Base-by-base conservation (phyloP, 2,329 filamentous ascomycete species). In the Byssochlamys sp. region DNA sequence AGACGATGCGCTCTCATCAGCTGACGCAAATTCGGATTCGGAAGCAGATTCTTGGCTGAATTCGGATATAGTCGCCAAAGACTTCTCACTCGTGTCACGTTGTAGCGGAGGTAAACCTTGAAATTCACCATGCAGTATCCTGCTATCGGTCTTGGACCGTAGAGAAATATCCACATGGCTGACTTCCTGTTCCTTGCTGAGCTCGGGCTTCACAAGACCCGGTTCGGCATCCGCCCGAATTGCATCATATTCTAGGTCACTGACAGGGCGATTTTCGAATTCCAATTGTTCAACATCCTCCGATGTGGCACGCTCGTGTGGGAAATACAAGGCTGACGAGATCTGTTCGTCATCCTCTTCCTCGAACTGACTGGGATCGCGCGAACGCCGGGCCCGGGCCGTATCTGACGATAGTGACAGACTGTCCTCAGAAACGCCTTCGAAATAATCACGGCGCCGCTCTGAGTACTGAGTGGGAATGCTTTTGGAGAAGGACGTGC, bases 281-380 rank as follows among this genome's bases (percentile, higher is more conserved):
- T 65, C 61, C 19, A 69, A 58, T 14, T 56, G 59, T 54, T 69
- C 65, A 53, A 66, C 63, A 29, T 65, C 67, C 56, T 71, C 69
- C 7, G 68, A 62, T 11, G 67, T 62, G n/a, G 70, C 65, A 25
- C 81, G 79, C 62, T 83, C 80, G 71, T 86, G 84, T 26, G 84
- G 84, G 61, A 83, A 85, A 67, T 86, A 86, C 33, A 84, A 74
- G 11, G 84, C 84, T 28, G 83, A 85, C 0, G 82, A 84, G 45
- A 86, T 86, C 59, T 84, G 82, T 66, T 86, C 84, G 57, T 83
- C 83, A 33, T 83, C 81, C n/a, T 83, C 80, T 53, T 81, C 79
- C 33, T 80, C 80, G 27, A 74, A 73, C 25, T 66, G 68, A 9
- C 62, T 59, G 6, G 65, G 64, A 27, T 59, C 62, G 29, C 62